Evolutionary conservation across 2,329 filamentous ascomycete species (phyloP), one percentile per base, ranked within the genome.

Genomic region (Rhynchosporium agropyri): DNA sequence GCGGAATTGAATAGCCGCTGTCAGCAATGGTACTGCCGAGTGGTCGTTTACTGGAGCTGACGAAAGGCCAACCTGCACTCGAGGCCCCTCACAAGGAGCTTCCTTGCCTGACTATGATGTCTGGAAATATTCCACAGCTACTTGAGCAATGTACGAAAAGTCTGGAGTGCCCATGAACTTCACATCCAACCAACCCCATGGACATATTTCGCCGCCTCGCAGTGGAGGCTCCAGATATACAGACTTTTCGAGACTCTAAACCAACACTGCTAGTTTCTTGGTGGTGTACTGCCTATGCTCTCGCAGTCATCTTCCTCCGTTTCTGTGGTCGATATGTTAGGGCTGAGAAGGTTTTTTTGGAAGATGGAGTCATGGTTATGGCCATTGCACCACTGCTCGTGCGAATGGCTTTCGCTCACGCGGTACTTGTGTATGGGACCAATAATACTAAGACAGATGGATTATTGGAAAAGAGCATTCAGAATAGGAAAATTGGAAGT

Each of bases 261-360:
- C 92, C 94, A 15, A 96, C 92, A 0, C 81, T 98, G 43, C 83
- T 98, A 66, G 92, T 96, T 70, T 93, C 90, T 76, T 98, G 93
- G 92, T 98, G 94, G 93, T 91, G 89, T 67, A 94, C 91, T 46
- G 81, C 85, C 10, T 94, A 94, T 75, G 89, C 92, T 67, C 81
- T 92, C 50, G 84, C 87, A 66, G 91, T 97, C 73, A 97, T 99
- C 68, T 76, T 92, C 48, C 79, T 93, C 54, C 87, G 95, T 20
- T 78, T 97, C 45, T 79, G 80, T 63, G 94, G 94, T 60, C 89
- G 95, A 70, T 96, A 93, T 76, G 83, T 96, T 48, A 85, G 94
- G 63, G 93, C 91, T 55, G 91, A 97, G 76, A 85, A 84, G 68
- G 83, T 98, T 58, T 98, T 97, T 72, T 78, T 82, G 42, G 94